phyloP scores from a whole-genome alignment of 2,329 filamentous ascomycete genomes.

The Leptodontidium sp. region DNA sequence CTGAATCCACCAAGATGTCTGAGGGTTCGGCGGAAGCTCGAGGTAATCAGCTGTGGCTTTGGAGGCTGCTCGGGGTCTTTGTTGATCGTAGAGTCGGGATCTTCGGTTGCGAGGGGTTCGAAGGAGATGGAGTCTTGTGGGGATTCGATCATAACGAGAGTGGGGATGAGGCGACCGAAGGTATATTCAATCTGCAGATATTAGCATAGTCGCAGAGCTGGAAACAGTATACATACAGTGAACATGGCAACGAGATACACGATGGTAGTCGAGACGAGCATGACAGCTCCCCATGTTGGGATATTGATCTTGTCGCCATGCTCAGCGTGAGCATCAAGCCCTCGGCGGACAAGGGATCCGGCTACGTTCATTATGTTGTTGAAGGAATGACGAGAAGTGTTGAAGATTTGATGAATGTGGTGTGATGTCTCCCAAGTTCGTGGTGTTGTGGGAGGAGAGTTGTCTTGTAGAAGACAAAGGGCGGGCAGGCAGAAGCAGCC shows the following conservation, averaged over 20 bases:
- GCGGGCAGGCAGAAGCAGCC: conserved; percentile 20
- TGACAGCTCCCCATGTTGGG: conserved; percentile 38
- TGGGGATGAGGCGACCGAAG: conserved; percentile 65
- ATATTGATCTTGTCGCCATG: conserved; percentile 30
- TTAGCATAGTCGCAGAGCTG: conserved; percentile 26
- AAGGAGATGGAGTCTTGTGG: conserved; percentile 59
- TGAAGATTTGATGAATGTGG: background rate
- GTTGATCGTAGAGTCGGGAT: conserved; percentile 44
- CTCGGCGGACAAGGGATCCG: conserved; percentile 29
- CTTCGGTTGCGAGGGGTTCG: conserved; percentile 49
- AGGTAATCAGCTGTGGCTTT: conserved; percentile 66
- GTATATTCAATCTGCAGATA: conserved; percentile 60
- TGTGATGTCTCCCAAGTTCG: background rate
- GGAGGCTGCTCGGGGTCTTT: conserved; percentile 55
- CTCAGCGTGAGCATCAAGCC: conserved; percentile 27
- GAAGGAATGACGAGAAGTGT: conserved; percentile 16
- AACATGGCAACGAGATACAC: conserved; percentile 27
- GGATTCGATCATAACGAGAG: conserved; percentile 70
- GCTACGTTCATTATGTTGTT: conserved; percentile 24
- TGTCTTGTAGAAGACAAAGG: conserved; percentile 17
- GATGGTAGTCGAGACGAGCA: conserved; percentile 31
- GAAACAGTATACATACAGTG: conserved; percentile 29
- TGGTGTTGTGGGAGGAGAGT: conserved; percentile 10
- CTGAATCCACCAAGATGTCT: conserved; percentile 72
- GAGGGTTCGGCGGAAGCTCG: conserved; percentile 64